These are phyloP conservation scores for Diplodia scrobiculata DNA, from an alignment of 2,329 filamentous ascomycete species.

Conservation along the genomic window DNA sequence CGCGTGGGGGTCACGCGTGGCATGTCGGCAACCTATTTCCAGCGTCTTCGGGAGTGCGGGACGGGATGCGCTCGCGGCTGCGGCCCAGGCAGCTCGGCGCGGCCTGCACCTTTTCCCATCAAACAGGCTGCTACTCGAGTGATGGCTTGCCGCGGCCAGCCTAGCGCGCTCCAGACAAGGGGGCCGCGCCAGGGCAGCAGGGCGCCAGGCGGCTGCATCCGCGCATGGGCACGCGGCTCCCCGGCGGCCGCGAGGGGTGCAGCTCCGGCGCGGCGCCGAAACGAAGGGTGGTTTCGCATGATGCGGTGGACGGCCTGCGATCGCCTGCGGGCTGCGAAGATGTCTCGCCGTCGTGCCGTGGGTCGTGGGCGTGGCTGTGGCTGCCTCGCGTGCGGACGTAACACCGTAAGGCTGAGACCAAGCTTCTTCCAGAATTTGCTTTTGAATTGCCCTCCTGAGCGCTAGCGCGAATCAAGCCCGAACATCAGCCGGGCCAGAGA, in stretches of 20 bases:
- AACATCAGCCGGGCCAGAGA: not conserved
- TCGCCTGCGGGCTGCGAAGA: slow-evolving; percentile 5
- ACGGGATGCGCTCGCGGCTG: slow-evolving; percentile 4
- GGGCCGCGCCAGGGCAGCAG: not conserved
- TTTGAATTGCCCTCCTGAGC: not conserved
- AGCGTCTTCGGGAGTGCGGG: not conserved
- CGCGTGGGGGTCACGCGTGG: slow-evolving; percentile 21
- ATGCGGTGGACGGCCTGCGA: not conserved
- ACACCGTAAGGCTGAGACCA: slow-evolving; percentile 23
- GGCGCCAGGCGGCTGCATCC: slow-evolving; percentile 8
- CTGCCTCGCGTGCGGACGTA: slow-evolving; percentile 7
- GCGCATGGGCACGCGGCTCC: slow-evolving; percentile 7
- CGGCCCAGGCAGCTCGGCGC: slow-evolving; percentile 14
- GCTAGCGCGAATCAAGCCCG: not conserved
- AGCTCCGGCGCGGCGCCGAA: slow-evolving; percentile 8
- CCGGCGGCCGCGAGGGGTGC: not conserved
- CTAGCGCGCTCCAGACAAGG: slow-evolving; percentile 7
- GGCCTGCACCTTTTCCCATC: not conserved
- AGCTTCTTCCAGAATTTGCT: slow-evolving; percentile 23
- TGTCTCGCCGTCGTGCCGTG: not conserved
- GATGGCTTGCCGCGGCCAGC: slow-evolving; percentile 7
- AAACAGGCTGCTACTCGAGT: not conserved
- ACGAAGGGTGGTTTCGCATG: not conserved
- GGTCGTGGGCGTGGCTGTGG: not conserved
- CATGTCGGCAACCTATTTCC: slow-evolving; percentile 28